A percentile compares a stretch with the other conserved stretches of the same genome.
These are phyloP conservation scores for Mycena pura DNA, from an alignment of 768 basidiomycete genomes.

Conservation along the genomic window DNA sequence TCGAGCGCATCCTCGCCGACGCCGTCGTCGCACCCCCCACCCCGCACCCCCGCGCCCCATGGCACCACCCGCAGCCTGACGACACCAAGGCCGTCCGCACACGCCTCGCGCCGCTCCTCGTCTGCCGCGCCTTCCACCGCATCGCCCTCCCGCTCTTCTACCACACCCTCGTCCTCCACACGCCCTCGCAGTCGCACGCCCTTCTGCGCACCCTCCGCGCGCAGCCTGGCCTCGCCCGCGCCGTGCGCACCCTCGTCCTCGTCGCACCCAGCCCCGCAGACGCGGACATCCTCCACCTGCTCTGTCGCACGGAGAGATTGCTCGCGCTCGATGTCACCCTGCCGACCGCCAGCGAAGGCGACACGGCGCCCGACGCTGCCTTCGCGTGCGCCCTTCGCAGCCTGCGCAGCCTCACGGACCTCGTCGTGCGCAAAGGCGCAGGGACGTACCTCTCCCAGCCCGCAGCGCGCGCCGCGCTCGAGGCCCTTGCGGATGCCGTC, in stretches of 20 bases:
- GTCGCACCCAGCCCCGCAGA: constrained; percentile 48
- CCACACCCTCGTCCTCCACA: constrained; percentile 53
- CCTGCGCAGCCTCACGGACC: constrained; percentile 56
- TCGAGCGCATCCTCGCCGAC: constrained; percentile 52
- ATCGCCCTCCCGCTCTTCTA: constrained; percentile 67
- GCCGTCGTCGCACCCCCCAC: constrained; percentile 31
- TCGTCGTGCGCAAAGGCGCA: constrained; percentile 57
- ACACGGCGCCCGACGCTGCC: constrained; percentile 1
- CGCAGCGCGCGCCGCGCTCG: constrained; percentile 51
- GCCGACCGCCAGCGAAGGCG: constrained; percentile 27
- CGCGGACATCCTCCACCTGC: constrained; percentile 44
- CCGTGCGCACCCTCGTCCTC: constrained; percentile 51
- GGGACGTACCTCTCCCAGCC: constrained; percentile 62
- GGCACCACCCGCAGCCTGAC: constrained; percentile 28
- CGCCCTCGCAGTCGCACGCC: constrained; percentile 44
- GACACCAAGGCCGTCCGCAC: constrained; percentile 20
- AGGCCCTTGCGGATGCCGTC: constrained; percentile 53
- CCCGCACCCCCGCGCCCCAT: constrained; percentile 30
- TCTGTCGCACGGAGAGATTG: no score
- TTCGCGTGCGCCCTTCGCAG: constrained; percentile 42
- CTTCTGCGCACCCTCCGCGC: constrained; percentile 47
- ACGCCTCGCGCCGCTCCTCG: constrained; percentile 53
- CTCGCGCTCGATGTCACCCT: constrained; percentile 45
- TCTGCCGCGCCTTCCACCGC: constrained; percentile 58
- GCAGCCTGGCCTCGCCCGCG: constrained; percentile 44